Base-by-base conservation (phyloP, 139 green algal genomes). In the Ettlia oleoabundans region DNA sequence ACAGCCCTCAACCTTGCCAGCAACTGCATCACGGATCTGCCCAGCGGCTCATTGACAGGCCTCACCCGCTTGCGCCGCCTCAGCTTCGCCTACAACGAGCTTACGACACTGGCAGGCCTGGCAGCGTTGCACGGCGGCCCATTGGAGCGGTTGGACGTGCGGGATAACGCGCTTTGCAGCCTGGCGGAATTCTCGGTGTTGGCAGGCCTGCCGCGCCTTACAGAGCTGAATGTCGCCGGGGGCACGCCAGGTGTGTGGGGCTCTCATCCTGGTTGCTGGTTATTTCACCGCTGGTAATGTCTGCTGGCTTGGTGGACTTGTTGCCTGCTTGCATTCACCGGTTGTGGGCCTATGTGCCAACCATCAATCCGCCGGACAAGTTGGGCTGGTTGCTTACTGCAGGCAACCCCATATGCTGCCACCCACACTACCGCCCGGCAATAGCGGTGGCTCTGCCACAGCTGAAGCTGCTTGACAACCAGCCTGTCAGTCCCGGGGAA, bases 1-100 rank as follows among this genome's bases (percentile, higher is more conserved):
- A 91, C 84, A 6, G 84, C 58, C 21, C 86, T 96, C n/a, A 94
- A 92, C 82, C 67, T 96, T 15, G 88, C 92, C 41, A 93, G 92
- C 90, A 96, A 96, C 78, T 70, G 84, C n/a, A 79, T 96, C 8
- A n/a, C 52, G 0, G 53, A 76, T 22, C 33, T 80, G 35, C 32
- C 15, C 2, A 37, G 90, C 2, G 42, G 52, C 13, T 82, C 82
- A 3, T 68, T 95, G 24, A 78, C 87, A 10, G 83, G 81, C 15
- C 85, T 95, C 1, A 33, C 67, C 30, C 80, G 43, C 30, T 85
- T 96, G 22, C 78, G 85, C 32, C 38, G 75, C 7, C 80, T 96
- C 28, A 92, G 90, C 62, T 62, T 94, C 0, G 90, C 91, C 0
- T 92, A 94, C 86, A 96, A 96, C 64, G 80, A 70, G 38, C 78